Evolutionary conservation across 2,329 filamentous ascomycete genomes (phyloP).

Genomic region (Chaetothyriales sp.): DNA sequence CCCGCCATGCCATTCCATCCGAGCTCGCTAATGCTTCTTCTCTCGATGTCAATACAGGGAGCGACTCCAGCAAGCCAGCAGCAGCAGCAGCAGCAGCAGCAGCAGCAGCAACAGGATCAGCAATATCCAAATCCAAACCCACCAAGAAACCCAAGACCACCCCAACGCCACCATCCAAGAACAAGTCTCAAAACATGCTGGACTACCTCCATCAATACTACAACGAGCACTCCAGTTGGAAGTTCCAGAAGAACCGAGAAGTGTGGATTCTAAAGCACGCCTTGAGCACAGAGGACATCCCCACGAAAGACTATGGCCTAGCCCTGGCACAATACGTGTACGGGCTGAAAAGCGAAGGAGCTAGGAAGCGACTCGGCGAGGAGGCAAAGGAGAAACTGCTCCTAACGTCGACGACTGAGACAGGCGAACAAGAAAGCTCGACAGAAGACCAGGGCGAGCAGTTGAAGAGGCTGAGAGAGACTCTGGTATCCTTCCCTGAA

Average conservation of each 20-base stretch:
- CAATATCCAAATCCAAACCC: slow-evolving; percentile 18
- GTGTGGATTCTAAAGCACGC: slow-evolving; percentile 71
- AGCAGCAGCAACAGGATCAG: slow-evolving; percentile 9
- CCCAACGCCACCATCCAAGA: slow-evolving; percentile 8
- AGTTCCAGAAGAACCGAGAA: slow-evolving; percentile 92
- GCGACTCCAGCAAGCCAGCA: background rate
- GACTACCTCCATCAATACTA: slow-evolving; percentile 67
- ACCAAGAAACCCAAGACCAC: slow-evolving; percentile 19
- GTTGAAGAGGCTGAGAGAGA: background rate
- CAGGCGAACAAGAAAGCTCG: background rate
- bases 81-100: slow-evolving; percentile 12
- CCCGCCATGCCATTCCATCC: background rate
- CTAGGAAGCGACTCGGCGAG: slow-evolving; percentile 32
- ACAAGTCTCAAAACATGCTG: slow-evolving; percentile 11
- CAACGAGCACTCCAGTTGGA: slow-evolving; percentile 60
- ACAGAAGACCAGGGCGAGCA: background rate
- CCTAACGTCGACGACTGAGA: background rate
- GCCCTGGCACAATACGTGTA: slow-evolving; percentile 64
- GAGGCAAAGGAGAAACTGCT: background rate
- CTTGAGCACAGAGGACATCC: slow-evolving; percentile 59
- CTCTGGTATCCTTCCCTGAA: background rate
- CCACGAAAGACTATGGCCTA: slow-evolving; percentile 54
- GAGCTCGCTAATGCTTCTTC: background rate
- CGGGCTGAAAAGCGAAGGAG: slow-evolving; percentile 62
- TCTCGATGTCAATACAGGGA: background rate